Percentiles rank a stretch among this genome's conserved stretches.
These are phyloP conservation scores for Leccinum boreale DNA, from an alignment of 768 basidiomycete species.

Conservation along the genomic window DNA sequence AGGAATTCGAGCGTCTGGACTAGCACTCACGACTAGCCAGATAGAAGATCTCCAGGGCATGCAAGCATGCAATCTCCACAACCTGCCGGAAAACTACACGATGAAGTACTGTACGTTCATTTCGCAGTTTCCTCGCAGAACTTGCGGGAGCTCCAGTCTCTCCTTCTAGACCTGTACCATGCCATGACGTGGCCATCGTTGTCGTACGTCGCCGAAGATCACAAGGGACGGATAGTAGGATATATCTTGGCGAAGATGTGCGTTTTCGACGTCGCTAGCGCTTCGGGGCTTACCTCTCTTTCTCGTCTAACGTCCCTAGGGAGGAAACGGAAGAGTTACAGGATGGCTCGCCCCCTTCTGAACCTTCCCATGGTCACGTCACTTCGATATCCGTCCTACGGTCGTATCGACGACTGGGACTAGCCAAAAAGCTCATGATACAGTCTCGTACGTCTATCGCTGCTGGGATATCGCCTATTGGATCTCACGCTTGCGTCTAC, in stretches of 20 bases:
- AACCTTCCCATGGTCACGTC: slow-evolving; percentile 81
- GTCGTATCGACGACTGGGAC: slow-evolving; percentile 83
- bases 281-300: slow-evolving; percentile 19
- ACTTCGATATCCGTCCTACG: slow-evolving; percentile 95
- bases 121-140: background rate
- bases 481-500: slow-evolving; percentile 6
- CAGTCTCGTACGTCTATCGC: slow-evolving; percentile 69
- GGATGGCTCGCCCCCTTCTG: slow-evolving; percentile 47
- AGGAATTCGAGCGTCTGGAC: background rate
- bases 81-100: slow-evolving; percentile 88
- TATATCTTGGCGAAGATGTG: slow-evolving; percentile 97
- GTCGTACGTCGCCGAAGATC: slow-evolving; percentile 90
- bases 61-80: slow-evolving; percentile 93
- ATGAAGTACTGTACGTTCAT: slow-evolving; percentile 67
- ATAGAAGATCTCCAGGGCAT: slow-evolving; percentile 86
- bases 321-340: slow-evolving; percentile 46
- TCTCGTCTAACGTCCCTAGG: slow-evolving; percentile 38
- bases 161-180: slow-evolving; percentile 78
- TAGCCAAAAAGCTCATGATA: slow-evolving; percentile 93
- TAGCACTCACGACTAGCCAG: slow-evolving; percentile 38
- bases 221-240: slow-evolving; percentile 85
- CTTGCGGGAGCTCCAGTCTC: background rate
- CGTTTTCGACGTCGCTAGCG: slow-evolving; percentile 3
- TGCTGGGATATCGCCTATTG: background rate
- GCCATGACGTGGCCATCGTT: slow-evolving; percentile 90